Base-by-base conservation (phyloP, 805 yeast genomes). In the Kregervanrija delftensis region DNA sequence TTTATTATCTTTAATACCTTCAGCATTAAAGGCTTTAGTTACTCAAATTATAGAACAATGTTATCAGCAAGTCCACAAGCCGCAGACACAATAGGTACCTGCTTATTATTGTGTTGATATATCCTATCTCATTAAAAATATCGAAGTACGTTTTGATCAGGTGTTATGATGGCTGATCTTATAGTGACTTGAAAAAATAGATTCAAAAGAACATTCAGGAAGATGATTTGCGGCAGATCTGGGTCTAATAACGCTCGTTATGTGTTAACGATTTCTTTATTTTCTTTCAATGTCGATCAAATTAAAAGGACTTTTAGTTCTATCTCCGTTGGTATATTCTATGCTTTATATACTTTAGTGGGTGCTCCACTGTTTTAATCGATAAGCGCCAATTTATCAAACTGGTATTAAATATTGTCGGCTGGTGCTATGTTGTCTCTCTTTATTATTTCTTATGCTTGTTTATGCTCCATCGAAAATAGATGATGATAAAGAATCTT, bases 341-440 rank as follows among this genome's bases (percentile, higher is more conserved):
- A 77, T 54, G 76, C 79, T 10, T 59, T 78, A 17, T 77, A 81
- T 8, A 73, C 81, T 52, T 62, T 83, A 47, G 66, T 79, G 40
- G 86, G 85, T 0, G 86, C 88, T 3, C 84, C 80, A 53, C 63
- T 79, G 53, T 80, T 81, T 61, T 71, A 67, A 67, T 0, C 51
- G 65, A 13, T 69, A 75, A 45, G 71, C 74, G 11, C 85, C 85
- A 30, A 60, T 65, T 12, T 81, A 78, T 51, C 65, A 60, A 12
- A 73, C 81, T 9, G 87, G 86, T 8, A 79, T 79, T 53, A 71
- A 77, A 62, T 55, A 51, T 35, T 55, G 13, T 46, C 55, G 6
- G 56, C 60, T 12, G 49, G 54, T 39, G 56, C 47, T 15, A 56
- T 56, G 30, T 53, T 54, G 53, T 44, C 34, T 30, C 49, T 49